Evolutionary conservation across 2,329 filamentous ascomycete genomes (phyloP).

Genomic region (Microascus cirrosus): DNA sequence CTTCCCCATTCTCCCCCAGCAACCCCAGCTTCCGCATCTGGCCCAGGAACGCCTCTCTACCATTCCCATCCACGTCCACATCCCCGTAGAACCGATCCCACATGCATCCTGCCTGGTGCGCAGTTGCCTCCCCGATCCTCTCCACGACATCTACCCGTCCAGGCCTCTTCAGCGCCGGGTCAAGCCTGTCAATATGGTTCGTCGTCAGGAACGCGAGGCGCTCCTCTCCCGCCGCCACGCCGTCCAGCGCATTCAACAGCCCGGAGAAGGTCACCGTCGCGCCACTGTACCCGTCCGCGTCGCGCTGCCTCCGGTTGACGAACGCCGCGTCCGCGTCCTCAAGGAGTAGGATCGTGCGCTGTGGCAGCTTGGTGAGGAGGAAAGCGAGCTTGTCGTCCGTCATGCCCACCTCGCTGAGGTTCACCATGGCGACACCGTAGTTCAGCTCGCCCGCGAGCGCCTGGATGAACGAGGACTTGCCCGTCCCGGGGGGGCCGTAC

Average conservation of each 20-base stretch:
- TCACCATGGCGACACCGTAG: slow-evolving; percentile 86
- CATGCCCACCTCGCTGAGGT: slow-evolving; percentile 78
- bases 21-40: slow-evolving; percentile 61
- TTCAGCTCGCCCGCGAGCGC: slow-evolving; percentile 86
- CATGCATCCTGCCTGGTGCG: slow-evolving; percentile 73
- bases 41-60: slow-evolving; percentile 58
- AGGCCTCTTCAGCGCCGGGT: slow-evolving; percentile 80
- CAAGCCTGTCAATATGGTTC: slow-evolving; percentile 83
- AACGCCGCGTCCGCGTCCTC: slow-evolving; percentile 93
- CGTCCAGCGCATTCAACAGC: slow-evolving; percentile 74
- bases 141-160: slow-evolving; percentile 91
- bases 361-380: slow-evolving; percentile 74
- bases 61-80: slow-evolving; percentile 51
- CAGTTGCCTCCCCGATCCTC: slow-evolving; percentile 76
- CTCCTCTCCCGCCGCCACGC: slow-evolving; percentile 90
- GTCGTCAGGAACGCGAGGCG: slow-evolving; percentile 89
- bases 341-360: slow-evolving; percentile 69
- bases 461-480: slow-evolving; percentile 94
- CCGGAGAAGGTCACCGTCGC: slow-evolving; percentile 92
- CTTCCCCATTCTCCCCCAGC: slow-evolving; percentile 42
- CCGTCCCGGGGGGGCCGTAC: slow-evolving; percentile 81
- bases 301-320: slow-evolving; percentile 64
- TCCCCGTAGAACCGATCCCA: slow-evolving; percentile 95
- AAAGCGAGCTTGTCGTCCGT: slow-evolving; percentile 84
- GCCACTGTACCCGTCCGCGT: slow-evolving; percentile 73